Percentiles rank a stretch among this genome's conserved stretches.
These are phyloP conservation scores for Albifimbria verrucaria DNA, from an alignment of 2,329 filamentous ascomycete species.

Conservation along the genomic window DNA sequence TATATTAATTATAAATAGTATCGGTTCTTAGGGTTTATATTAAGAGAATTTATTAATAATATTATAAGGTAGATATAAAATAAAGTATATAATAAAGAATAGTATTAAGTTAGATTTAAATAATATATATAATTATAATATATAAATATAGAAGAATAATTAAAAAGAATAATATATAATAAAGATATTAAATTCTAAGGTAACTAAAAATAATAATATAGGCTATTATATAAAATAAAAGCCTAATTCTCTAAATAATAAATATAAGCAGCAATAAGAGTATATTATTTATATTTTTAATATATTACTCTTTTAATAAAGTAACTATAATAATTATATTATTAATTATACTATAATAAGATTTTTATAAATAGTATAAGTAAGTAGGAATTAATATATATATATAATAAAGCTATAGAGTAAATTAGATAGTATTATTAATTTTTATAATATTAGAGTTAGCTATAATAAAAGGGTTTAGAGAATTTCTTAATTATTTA, in stretches of 20 bases:
- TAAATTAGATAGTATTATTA: too few relatives aligned
- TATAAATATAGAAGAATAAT: background rate
- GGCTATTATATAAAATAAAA: background rate
- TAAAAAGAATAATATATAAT: background rate
- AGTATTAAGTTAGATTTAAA: background rate
- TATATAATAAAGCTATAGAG: slow-evolving; percentile 2
- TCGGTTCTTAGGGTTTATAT: background rate
- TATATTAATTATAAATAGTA: background rate
- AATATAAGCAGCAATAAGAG: slow-evolving; percentile 1
- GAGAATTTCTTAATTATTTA: too few relatives aligned
- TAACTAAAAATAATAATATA: background rate
- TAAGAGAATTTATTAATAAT: background rate
- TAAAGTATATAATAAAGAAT: background rate
- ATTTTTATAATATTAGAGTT: too few relatives aligned
- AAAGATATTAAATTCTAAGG: background rate
- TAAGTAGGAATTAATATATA: slow-evolving; percentile 3
- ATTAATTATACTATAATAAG: slow-evolving; percentile 5
- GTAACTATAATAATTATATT: slow-evolving; percentile 4
- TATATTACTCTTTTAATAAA: background rate
- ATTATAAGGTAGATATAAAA: background rate
- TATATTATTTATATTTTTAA: slow-evolving; percentile 4
- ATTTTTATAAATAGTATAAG: slow-evolving; percentile 6
- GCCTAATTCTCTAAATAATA: background rate
- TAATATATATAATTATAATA: background rate
- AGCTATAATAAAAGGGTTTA: too few relatives aligned